These are phyloP conservation scores for Cerrena zonata DNA, from an alignment of 1,284 basidiomycete genomes.

Conservation along the genomic window DNA sequence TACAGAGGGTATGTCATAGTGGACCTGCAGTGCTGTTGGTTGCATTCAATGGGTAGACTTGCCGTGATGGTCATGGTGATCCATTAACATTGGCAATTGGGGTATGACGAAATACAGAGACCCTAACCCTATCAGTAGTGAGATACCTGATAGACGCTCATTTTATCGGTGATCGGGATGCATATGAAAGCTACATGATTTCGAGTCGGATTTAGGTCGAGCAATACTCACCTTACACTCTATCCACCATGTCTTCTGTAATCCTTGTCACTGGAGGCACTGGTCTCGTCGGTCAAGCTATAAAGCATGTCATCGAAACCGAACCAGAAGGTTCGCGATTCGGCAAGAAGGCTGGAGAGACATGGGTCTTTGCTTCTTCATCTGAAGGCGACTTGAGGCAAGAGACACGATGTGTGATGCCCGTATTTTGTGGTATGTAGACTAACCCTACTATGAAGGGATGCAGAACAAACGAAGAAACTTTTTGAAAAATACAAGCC, in stretches of 20 bases:
- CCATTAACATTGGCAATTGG: too few species aligned
- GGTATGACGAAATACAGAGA: too few species aligned
- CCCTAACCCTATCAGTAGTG: too few species aligned
- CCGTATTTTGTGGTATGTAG: background rate
- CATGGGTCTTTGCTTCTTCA: conserved; percentile 78
- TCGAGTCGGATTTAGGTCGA: too few species aligned
- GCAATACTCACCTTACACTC: background rate
- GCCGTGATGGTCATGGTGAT: too few species aligned
- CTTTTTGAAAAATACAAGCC: conserved; percentile 85
- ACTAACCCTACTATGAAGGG: conserved; percentile 34
- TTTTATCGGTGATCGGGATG: too few species aligned
- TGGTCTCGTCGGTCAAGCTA: conserved; percentile 81
- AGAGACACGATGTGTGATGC: conserved; percentile 14
- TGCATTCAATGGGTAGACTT: too few species aligned
- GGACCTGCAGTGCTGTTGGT: too few species aligned
- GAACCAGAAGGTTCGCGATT: conserved; percentile 74
- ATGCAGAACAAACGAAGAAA: conserved; percentile 55
- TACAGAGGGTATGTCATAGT: too few species aligned
- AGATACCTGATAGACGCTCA: too few species aligned
- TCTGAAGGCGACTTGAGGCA: conserved; percentile 76
- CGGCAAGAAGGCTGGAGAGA: conserved; percentile 68
- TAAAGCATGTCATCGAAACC: conserved; percentile 70
- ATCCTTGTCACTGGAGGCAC: conserved; percentile 80
- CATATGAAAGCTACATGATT: too few species aligned
- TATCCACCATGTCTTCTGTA: conserved; percentile 37